Conservation (phyloP, 495 filamentous ascomycete species). For the Talaromyces nanjingensis region DNA sequence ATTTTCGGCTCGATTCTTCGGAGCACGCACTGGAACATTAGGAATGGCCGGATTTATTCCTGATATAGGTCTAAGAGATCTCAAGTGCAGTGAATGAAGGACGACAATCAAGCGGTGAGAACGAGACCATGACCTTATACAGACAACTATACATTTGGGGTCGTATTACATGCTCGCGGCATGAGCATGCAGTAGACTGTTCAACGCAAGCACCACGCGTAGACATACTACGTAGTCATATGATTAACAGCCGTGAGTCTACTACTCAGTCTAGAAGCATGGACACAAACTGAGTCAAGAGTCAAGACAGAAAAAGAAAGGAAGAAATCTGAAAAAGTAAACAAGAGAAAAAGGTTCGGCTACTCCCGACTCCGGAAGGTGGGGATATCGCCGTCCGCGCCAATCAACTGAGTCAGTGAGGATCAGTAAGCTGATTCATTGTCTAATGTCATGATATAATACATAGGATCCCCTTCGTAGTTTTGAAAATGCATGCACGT, state of each 20-base stretch:
- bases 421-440: not conserved
- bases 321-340: no score
- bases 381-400: slow-evolving; percentile 10
- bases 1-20: not conserved
- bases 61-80: not conserved
- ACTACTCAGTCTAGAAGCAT: not conserved
- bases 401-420: no score
- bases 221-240: not conserved
- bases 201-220: not conserved
- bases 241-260: no score
- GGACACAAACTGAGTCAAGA: not conserved
- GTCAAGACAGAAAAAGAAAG: not conserved
- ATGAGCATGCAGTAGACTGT: not conserved
- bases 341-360: not conserved
- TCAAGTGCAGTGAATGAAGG: not conserved
- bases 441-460: not conserved
- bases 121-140: not conserved
- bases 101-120: not conserved
- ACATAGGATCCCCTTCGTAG: not conserved
- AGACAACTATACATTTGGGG: not conserved
- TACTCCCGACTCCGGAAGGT: not conserved
- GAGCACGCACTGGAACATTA: not conserved
- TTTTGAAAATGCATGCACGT: not conserved
- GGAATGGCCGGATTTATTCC: not conserved
- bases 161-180: not conserved